Percentiles rank a stretch among this genome's conserved stretches.
Evolutionary conservation across 1,284 basidiomycete species (phyloP).

Genomic region (Apiotrichum sp.): DNA sequence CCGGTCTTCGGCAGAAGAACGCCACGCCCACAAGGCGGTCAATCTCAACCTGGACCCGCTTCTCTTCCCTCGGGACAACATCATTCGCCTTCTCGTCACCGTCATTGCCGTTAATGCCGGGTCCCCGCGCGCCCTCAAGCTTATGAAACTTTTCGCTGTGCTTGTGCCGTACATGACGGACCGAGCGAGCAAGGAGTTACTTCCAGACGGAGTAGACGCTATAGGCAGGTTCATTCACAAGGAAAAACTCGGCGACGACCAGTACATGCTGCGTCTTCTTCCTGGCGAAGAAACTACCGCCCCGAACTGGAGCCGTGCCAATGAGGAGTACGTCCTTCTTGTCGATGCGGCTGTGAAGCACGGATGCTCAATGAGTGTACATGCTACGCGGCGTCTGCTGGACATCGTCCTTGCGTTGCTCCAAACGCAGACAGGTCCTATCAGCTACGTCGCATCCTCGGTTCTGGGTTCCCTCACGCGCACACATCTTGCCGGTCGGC

Average conservation of each 20-base stretch:
- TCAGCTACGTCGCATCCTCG: slow-evolving; percentile 17
- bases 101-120: slow-evolving; percentile 70
- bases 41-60: slow-evolving; percentile 58
- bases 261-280: slow-evolving; percentile 49
- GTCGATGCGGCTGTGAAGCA: slow-evolving; percentile 55
- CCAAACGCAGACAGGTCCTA: slow-evolving; percentile 30
- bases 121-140: slow-evolving; percentile 60
- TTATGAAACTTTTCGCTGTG: slow-evolving; percentile 59
- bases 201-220: slow-evolving; percentile 64
- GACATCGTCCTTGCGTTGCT: slow-evolving; percentile 59
- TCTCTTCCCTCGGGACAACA: slow-evolving; percentile 59
- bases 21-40: slow-evolving; percentile 48
- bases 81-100: slow-evolving; percentile 67
- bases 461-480: slow-evolving; percentile 30
- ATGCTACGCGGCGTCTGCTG: slow-evolving; percentile 53
- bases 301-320: slow-evolving; percentile 57
- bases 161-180: slow-evolving; percentile 54
- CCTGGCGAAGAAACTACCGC: slow-evolving; percentile 47
- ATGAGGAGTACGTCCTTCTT: slow-evolving; percentile 60
- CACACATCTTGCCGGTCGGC: slow-evolving; percentile 45
- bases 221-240: slow-evolving; percentile 46
- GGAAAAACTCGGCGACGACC: slow-evolving; percentile 25
- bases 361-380: slow-evolving; percentile 55
- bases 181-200: slow-evolving; percentile 50
- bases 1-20: slow-evolving; percentile 59